Evolutionary conservation across 73 alveolate species (phyloP).

Genomic region (Diophrys appendiculata): DNA sequence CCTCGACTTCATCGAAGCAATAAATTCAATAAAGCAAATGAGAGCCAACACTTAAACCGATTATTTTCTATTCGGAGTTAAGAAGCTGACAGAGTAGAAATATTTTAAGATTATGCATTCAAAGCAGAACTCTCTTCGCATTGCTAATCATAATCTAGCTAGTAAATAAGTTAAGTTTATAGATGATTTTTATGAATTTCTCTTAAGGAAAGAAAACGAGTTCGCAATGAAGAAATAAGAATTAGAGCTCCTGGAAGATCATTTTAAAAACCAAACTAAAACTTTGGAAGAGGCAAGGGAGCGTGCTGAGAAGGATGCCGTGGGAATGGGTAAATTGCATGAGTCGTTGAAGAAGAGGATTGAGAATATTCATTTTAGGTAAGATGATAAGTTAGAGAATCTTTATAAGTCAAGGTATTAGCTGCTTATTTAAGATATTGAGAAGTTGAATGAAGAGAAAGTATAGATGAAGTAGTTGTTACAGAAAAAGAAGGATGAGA

Average conservation of each 20-base stretch:
- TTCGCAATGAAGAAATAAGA: slow-evolving; percentile 1
- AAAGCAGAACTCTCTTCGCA: not conserved
- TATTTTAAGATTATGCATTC: slow-evolving; percentile 22
- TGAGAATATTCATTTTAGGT: slow-evolving; percentile 19
- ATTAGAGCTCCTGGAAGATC: not conserved
- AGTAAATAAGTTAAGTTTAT: too few relatives aligned
- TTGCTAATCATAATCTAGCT: too few relatives aligned
- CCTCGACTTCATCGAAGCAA: slow-evolving; percentile 27
- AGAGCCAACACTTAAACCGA: too few relatives aligned
- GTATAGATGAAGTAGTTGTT: not conserved
- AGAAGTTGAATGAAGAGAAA: slow-evolving; percentile 31
- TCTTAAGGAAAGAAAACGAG: slow-evolving; percentile 9
- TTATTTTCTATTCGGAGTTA: too few relatives aligned
- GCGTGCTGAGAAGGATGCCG: slow-evolving; percentile 6
- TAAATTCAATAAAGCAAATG: slow-evolving; percentile 17
- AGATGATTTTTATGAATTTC: slow-evolving; percentile 29
- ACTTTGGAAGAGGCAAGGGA: slow-evolving; percentile 5
- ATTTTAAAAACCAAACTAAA: slow-evolving; percentile 9
- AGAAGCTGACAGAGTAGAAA: slow-evolving; percentile 33
- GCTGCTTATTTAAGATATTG: slow-evolving; percentile 22
- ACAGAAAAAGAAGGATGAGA: slow-evolving; percentile 39
- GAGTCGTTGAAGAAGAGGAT: slow-evolving; percentile 37
- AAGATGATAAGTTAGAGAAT: slow-evolving; percentile 37
- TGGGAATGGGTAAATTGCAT: slow-evolving; percentile 28
- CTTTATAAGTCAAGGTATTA: slow-evolving; percentile 10